A percentile compares a stretch with the other conserved stretches of the same genome.
These are phyloP conservation scores for Kodamaea jinghongensis DNA, from an alignment of 805 yeast species.

Conservation along the genomic window DNA sequence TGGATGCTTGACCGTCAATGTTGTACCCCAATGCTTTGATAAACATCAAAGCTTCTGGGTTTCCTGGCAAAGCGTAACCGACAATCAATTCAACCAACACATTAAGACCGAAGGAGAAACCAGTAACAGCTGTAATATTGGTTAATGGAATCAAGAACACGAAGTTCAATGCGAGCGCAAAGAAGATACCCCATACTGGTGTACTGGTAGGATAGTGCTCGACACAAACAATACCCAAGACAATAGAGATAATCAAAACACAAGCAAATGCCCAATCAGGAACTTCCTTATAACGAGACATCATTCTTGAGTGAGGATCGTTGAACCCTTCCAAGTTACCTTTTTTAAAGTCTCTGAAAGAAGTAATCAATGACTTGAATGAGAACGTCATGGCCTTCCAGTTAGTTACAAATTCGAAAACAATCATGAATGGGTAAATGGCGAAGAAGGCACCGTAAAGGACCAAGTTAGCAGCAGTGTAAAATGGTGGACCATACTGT, in stretches of 20 bases:
- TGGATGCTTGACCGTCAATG: constrained; percentile 55
- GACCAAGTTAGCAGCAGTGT: constrained; percentile 22
- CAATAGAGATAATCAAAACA: constrained; percentile 25
- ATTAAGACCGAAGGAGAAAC: constrained; percentile 31
- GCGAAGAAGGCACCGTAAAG: constrained; percentile 23
- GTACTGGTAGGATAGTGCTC: constrained; percentile 30
- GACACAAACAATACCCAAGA: constrained; percentile 30
- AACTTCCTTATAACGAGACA: constrained; percentile 32
- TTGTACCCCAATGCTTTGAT: constrained; percentile 60
- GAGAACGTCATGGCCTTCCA: constrained; percentile 14
- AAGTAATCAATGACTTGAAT: constrained; percentile 10
- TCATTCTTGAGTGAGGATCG: constrained; percentile 32
- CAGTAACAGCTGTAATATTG: constrained; percentile 26
- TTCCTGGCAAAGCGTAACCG: constrained; percentile 38
- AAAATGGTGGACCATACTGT: constrained; percentile 20
- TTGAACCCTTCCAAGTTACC: constrained; percentile 31
- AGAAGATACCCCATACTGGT: constrained; percentile 37
- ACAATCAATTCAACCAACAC: constrained; percentile 36
- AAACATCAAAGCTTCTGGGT: constrained; percentile 37
- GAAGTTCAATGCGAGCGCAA: constrained; percentile 30
- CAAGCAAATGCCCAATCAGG: constrained; percentile 30
- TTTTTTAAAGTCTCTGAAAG: constrained; percentile 18
- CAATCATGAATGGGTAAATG: constrained; percentile 22
- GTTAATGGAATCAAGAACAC: constrained; percentile 32
- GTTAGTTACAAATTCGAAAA: constrained; percentile 17